Evolutionary conservation across 345 rosid genomes (phyloP).

Genomic region (Syzygium jambos): DNA sequence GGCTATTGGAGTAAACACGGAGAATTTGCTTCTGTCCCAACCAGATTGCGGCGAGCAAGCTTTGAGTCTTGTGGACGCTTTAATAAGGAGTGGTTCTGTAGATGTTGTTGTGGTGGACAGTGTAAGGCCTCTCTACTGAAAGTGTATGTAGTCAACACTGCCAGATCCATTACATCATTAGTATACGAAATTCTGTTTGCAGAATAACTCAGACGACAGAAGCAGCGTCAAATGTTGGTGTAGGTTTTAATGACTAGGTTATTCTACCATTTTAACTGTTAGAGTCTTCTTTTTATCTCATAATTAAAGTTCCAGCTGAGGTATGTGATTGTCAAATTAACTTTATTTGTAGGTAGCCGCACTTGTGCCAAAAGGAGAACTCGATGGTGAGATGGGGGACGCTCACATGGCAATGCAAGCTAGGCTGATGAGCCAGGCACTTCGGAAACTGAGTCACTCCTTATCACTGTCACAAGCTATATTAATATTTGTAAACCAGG

Average conservation of each 20-base stretch:
- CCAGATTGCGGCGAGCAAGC: constrained; percentile 99
- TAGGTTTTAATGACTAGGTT: not conserved
- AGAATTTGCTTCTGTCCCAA: constrained; percentile 88
- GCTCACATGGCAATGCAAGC: constrained; percentile 99
- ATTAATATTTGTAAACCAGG: constrained; percentile 81
- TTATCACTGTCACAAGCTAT: constrained; percentile 74
- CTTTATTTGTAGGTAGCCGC: constrained; percentile 67
- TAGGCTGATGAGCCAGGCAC: constrained; percentile 97
- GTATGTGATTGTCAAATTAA: not conserved
- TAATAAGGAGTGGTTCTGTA: constrained; percentile 87
- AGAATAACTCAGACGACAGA: not conserved
- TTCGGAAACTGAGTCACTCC: constrained; percentile 89
- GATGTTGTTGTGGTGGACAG: constrained; percentile 97
- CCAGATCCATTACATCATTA: not conserved
- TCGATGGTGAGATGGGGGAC: constrained; percentile 98
- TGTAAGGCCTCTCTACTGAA: constrained; percentile 36
- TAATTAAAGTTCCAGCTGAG: not conserved
- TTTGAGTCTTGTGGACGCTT: constrained; percentile 85
- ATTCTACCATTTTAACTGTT: not conserved
- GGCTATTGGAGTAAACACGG: constrained; percentile 83
- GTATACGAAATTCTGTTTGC: not conserved
- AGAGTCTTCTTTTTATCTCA: not conserved
- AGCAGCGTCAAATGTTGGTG: not conserved
- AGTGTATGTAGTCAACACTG: not conserved
- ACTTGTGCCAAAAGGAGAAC: constrained; percentile 94